phyloP scores from a whole-genome alignment of 2,329 filamentous ascomycete species.

The Xylaria sp. region DNA sequence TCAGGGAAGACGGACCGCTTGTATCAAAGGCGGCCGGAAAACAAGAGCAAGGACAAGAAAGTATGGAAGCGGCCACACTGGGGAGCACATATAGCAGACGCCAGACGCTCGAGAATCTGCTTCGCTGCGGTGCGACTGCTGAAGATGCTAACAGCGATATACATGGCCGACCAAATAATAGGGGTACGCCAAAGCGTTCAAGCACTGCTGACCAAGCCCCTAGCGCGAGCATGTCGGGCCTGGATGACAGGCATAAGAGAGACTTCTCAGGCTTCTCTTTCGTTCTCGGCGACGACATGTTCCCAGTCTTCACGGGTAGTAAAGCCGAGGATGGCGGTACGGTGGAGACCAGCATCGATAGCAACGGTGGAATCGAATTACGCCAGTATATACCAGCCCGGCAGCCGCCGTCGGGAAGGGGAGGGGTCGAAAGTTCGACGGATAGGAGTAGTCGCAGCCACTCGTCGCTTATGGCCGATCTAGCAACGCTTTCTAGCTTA shows the following conservation, averaged over 20 bases:
- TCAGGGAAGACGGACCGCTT: slow-evolving; percentile 17
- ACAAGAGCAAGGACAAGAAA: no score
- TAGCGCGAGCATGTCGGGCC: neutral
- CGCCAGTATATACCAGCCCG: neutral
- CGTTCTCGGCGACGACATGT: slow-evolving; percentile 25
- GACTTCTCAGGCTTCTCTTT: slow-evolving; percentile 28
- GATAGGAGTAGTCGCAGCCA: neutral
- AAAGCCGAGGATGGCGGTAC: neutral
- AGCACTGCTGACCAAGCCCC: neutral
- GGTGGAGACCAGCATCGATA: neutral
- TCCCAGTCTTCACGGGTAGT: neutral
- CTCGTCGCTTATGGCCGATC: neutral
- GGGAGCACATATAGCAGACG: slow-evolving; percentile 4
- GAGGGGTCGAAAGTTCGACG: neutral
- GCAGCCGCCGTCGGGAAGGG: neutral
- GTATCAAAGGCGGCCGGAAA: neutral
- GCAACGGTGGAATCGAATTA: neutral
- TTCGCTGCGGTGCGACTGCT: slow-evolving; percentile 1
- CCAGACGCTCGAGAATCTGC: slow-evolving; percentile 17
- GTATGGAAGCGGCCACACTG: neutral
- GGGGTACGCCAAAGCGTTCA: neutral
- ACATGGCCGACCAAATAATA: neutral
- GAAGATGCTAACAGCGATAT: neutral
- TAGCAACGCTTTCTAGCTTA: neutral
- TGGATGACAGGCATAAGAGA: slow-evolving; percentile 10